Evolutionary conservation across 495 filamentous ascomycete species (phyloP), one percentile per base, ranked within the genome.

Genomic region (Beverwykella pulmonaria): DNA sequence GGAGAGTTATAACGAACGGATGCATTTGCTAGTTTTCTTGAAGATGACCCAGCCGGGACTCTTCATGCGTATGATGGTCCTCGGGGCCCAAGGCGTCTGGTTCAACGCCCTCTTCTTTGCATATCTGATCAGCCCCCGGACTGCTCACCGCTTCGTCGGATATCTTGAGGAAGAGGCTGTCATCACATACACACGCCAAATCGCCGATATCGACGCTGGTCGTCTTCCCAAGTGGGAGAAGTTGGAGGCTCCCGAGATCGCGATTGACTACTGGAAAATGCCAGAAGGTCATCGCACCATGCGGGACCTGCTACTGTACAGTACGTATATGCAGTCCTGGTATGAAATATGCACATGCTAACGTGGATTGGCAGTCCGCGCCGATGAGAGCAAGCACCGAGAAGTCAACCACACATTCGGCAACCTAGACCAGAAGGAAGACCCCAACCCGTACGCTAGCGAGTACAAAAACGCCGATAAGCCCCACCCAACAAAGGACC

Each of bases 141-240:
- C 91, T 67, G 93, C 88, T 72, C 94, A 98, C 76, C 90, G 94
- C 48, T 98, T 98, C 75, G 93, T 98, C 53, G 94, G 94, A 1
- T 97, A 97, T 69, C 84, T 98, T 26, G 95, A 98, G 75, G 94
- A 98, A 76, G 94, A 98, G 72, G 95, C 95, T 0, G 93, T 97
- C 3, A 84, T 96, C 70, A 98, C 95, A 2, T 98, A 98, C 79
- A 92, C 92, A 0, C 86, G 92, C 9, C 88, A 88, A 61, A 91
- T 98, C 71, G 74, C 83, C 29, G 95, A 98, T 69, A 82, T 98
- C 12, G 95, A 98, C 47, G 81, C 82, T 1, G 93, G 93, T 26
- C 85, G 84, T 60, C 82, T 98, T 7, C 92, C 92, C 0, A 84
- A 87, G 68, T 98, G 95, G 93, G 79, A 86, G 23, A 82, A 86